A percentile compares a stretch with the other conserved stretches of the same genome.
These are phyloP conservation scores for Torulaspora pretoriensis DNA, from an alignment of 1,139 yeast genomes.

Conservation along the genomic window DNA sequence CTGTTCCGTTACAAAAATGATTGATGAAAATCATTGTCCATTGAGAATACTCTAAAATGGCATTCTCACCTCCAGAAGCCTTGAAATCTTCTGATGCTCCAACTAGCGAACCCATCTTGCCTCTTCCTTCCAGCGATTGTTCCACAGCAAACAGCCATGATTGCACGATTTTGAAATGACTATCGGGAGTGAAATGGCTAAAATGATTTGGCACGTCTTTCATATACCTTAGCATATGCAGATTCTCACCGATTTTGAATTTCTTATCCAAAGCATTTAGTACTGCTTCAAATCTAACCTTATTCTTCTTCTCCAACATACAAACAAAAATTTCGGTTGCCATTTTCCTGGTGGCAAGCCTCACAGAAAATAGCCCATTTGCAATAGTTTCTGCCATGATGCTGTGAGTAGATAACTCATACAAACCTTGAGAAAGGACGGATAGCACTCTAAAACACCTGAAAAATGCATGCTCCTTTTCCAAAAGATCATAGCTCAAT, in stretches of 20 bases:
- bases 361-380: constrained; percentile 56
- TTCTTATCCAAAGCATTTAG: constrained; percentile 26
- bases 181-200: constrained; percentile 24
- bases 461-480: constrained; percentile 55
- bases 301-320: constrained; percentile 48
- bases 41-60: constrained; percentile 73
- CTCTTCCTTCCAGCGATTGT: constrained; percentile 78
- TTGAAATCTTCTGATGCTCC: constrained; percentile 90
- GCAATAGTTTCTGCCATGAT: constrained; percentile 55
- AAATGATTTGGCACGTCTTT: constrained; percentile 22
- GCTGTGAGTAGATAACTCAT: constrained; percentile 49
- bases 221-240: constrained; percentile 45
- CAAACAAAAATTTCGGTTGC: constrained; percentile 74
- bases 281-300: constrained; percentile 32
- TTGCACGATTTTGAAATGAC: constrained; percentile 58
- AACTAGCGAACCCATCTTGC: constrained; percentile 82
- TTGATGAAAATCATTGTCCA: constrained; percentile 75
- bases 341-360: constrained; percentile 69
- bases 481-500: constrained; percentile 40
- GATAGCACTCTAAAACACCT: constrained; percentile 61
- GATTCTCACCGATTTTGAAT: constrained; percentile 41
- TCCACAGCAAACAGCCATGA: constrained; percentile 79
- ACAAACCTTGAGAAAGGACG: constrained; percentile 54
- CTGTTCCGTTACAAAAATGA: constrained; percentile 63
- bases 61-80: constrained; percentile 56